A percentile compares a stretch with the other conserved stretches of the same genome.
These are phyloP conservation scores for Chaetomium sp. DNA, from an alignment of 2,329 filamentous ascomycete genomes.

Conservation along the genomic window DNA sequence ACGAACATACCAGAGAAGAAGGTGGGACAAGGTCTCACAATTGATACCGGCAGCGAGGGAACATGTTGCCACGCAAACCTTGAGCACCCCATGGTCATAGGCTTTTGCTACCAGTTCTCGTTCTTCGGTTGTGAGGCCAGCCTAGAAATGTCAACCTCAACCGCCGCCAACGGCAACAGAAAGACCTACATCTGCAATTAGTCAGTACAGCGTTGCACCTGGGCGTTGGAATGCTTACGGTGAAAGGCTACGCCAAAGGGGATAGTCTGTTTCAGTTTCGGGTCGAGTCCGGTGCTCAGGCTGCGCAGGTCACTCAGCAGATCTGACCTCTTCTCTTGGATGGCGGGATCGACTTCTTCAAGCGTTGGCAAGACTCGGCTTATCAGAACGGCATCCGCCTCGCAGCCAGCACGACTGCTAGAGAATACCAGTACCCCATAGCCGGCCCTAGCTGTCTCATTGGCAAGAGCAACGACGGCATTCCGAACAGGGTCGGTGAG, in stretches of 20 bases:
- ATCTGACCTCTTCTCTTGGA: conserved; percentile 63
- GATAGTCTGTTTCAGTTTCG: conserved; percentile 64
- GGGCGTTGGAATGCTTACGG: conserved; percentile 50
- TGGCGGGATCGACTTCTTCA: conserved; percentile 48
- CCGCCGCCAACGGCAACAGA: too few species aligned
- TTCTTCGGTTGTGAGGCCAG: conserved; percentile 73
- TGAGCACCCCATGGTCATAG: conserved; percentile 68
- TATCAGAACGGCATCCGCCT: conserved; percentile 68
- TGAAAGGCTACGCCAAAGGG: conserved; percentile 73
- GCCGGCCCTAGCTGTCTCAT: conserved; percentile 68
- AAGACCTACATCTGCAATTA: conserved; percentile 43
- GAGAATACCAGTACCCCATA: conserved; percentile 76
- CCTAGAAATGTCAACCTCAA: conserved; percentile 44
- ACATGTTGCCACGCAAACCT: conserved; percentile 75
- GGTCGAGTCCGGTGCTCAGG: conserved; percentile 66
- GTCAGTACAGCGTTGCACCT: neutral
- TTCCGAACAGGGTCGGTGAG: conserved; percentile 67
- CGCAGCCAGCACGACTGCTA: conserved; percentile 67
- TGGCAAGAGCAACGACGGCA: conserved; percentile 68
- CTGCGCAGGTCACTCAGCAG: conserved; percentile 67
- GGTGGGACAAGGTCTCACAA: conserved; percentile 29
- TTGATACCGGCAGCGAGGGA: conserved; percentile 85
- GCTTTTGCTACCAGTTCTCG: conserved; percentile 70
- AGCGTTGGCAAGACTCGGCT: conserved; percentile 64
- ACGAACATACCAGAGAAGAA: neutral